These are phyloP conservation scores for Penicillium simplicissimum DNA, from an alignment of 495 filamentous ascomycete species.

Conservation along the genomic window DNA sequence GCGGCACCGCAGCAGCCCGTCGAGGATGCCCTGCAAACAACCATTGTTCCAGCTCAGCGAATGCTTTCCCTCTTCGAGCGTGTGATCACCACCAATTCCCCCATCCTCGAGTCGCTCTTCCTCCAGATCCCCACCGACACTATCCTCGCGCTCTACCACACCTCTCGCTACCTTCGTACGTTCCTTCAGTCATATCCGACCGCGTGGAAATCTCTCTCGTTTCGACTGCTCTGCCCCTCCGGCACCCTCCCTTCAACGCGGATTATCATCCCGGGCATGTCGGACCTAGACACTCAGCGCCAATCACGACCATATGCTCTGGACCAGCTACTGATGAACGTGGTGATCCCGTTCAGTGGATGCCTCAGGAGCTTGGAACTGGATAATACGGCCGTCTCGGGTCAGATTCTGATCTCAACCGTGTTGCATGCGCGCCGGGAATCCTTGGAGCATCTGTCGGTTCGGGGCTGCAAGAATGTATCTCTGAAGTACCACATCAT, in stretches of 20 bases:
- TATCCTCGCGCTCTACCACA: constrained; percentile 59
- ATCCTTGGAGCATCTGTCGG: constrained; percentile 58
- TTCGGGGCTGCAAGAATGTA: constrained; percentile 65
- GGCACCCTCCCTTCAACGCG: constrained; percentile 37
- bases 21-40: constrained; percentile 32
- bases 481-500: constrained; percentile 66
- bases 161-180: constrained; percentile 52
- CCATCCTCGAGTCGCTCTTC: constrained; percentile 58
- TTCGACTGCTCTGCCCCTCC: constrained; percentile 53
- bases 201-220: constrained; percentile 63
- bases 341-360: constrained; percentile 56
- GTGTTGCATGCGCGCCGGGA: constrained; percentile 54
- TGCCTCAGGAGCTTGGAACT: constrained; percentile 58
- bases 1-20: constrained; percentile 25
- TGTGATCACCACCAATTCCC: constrained; percentile 55
- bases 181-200: constrained; percentile 59
- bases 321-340: constrained; percentile 56
- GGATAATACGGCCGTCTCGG: constrained; percentile 62
- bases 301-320: constrained; percentile 58
- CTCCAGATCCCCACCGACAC: constrained; percentile 58
- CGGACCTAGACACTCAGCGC: constrained; percentile 41
- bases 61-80: constrained; percentile 51
- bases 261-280: constrained; percentile 36
- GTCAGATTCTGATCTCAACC: constrained; percentile 53
- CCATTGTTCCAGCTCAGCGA: constrained; percentile 30